Base-by-base conservation (phyloP, 2,329 filamentous ascomycete genomes). In the Penicillium hesseltinei region DNA sequence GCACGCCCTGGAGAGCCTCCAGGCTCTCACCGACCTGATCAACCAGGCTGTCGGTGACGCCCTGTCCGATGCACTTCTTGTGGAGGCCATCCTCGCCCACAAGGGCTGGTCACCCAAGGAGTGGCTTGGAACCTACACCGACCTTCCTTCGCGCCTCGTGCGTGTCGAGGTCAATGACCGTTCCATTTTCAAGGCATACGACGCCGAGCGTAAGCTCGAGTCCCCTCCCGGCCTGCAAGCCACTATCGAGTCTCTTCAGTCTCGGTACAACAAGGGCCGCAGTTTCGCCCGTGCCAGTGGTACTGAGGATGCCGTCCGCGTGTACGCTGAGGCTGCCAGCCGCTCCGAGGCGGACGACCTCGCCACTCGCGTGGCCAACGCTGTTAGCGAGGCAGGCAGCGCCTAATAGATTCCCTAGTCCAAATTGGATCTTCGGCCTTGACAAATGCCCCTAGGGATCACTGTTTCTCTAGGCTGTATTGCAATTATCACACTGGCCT, bases 11-110 rank as follows among this genome's bases (percentile, higher is more conserved):
- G 90, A 96, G 54, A 92, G 88, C 9, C 87, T 99, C 1, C 83
- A 85, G 52, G 92, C 91, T 11, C 83, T 96, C 53, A 88, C 88
- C 50, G 90, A 97, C 67, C 84, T 99, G 62, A 96, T 99, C 81
- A 99, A 99, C 82, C 94, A 99, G 80, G 94, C 94, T 1, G 93
- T 97, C 46, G 94, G 94, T 52, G 94, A 99, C 72, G 94, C 94
- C 46, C 84, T 99, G 56, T 96, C 92, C 0, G 94, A 99, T 77
- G 90, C 97, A 84, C 85, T 99, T 45, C 87, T 99, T 70, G 92
- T 97, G 39, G 94, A 99, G 77, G 90, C 93, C 35, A 94, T 97
- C 65, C 87, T 99, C 40, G 92, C 94, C 7, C 92, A 97, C 83
- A 97, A 97, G 80, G 84, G 82, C 65, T 99, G 92, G 92, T 87